Evolutionary conservation across 768 basidiomycete species (phyloP).

Genomic region (Kwoniella dendrophila): DNA sequence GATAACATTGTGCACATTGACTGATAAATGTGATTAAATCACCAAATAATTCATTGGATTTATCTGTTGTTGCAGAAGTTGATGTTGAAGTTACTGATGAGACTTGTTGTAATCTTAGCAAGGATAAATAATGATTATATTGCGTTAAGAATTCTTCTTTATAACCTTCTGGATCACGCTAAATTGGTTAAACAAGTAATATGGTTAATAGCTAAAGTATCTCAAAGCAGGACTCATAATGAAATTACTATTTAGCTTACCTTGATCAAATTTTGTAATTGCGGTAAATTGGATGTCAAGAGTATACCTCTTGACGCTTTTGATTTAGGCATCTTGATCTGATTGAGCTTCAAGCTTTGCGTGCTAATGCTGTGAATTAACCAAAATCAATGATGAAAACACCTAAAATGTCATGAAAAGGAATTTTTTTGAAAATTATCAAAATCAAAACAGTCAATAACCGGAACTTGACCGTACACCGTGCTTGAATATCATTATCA

Average conservation of each 20-base stretch:
- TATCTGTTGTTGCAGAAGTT: conserved; percentile 60
- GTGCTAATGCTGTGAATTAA: too few species aligned
- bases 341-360: not conserved
- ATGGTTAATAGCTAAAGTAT: not conserved
- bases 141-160: conserved; percentile 95
- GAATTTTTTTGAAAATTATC: too few species aligned
- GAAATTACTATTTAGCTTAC: conserved; percentile 22
- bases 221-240: not conserved
- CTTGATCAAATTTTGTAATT: conserved; percentile 96
- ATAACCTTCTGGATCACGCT: conserved; percentile 80
- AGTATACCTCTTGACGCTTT: conserved; percentile 64
- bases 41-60: conserved; percentile 72
- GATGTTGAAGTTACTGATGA: conserved; percentile 31
- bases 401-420: too few species aligned
- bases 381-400: too few species aligned
- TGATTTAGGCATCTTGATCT: conserved; percentile 44
- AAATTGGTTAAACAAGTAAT: not conserved
- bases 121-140: conserved; percentile 91
- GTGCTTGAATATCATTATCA: too few species aligned
- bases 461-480: too few species aligned
- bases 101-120: conserved; percentile 74
- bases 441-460: too few species aligned
- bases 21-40: conserved; percentile 90
- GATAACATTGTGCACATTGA: conserved; percentile 93
- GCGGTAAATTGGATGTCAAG: conserved; percentile 85